Conservation (phyloP, 768 basidiomycete genomes). For the Podaxis carcinomalis region DNA sequence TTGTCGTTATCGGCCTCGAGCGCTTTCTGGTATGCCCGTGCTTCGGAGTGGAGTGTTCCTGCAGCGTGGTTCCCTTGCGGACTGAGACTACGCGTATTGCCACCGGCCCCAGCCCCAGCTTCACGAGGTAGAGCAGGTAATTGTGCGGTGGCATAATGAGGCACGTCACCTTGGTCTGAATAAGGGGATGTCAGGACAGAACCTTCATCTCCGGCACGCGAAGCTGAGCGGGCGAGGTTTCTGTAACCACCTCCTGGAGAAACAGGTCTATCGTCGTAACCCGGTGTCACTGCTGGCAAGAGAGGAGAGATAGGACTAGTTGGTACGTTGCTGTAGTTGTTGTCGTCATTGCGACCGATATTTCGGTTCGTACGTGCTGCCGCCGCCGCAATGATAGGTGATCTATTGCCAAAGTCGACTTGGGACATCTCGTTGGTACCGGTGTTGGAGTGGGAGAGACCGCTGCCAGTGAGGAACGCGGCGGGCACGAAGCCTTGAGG, state of each 20-base stretch:
- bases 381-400: background rate
- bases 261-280: background rate
- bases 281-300: conserved; percentile 1
- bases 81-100: background rate
- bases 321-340: background rate
- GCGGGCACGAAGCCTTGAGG: conserved; percentile 16
- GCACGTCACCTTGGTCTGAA: background rate
- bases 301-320: conserved; percentile 1
- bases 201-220: background rate
- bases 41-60: conserved; percentile 17
- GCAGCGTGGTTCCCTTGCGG: background rate
- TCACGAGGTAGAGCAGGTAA: conserved; percentile 4
- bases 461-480: conserved; percentile 11
- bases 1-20: conserved; percentile 18
- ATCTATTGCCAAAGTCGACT: background rate
- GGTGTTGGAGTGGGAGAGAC: conserved; percentile 7
- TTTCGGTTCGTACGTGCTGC: conserved; percentile 2
- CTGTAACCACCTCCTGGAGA: background rate
- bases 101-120: background rate
- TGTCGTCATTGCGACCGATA: background rate
- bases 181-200: conserved; percentile 9
- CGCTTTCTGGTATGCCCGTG: conserved; percentile 23
- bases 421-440: background rate
- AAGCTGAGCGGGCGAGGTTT: background rate
- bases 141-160: background rate